Evolutionary conservation across 345 rosid genomes (phyloP).

Genomic region (Eucalyptus cladocalyx): DNA sequence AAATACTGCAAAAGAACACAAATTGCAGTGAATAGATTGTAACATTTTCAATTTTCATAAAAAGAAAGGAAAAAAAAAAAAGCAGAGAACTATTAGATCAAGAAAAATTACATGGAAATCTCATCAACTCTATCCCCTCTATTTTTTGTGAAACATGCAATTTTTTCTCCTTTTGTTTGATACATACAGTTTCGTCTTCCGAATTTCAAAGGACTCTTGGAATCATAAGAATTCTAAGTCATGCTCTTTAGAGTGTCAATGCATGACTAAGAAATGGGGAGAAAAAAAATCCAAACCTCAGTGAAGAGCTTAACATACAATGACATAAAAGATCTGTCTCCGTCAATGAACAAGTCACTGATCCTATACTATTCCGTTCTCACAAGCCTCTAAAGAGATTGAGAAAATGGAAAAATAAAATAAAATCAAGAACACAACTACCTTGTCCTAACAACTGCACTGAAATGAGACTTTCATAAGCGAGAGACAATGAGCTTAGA

Average conservation of each 20-base stretch:
- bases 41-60: background rate
- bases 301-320: too few relatives aligned
- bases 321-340: too few relatives aligned
- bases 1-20: background rate
- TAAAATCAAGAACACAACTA: background rate
- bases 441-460: background rate
- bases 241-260: background rate
- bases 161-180: background rate
- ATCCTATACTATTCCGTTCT: too few relatives aligned
- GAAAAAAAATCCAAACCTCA: background rate
- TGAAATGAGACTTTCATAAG: background rate
- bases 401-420: background rate
- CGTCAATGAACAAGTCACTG: too few relatives aligned
- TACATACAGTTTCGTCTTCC: background rate
- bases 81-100: background rate
- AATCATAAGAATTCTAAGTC: background rate
- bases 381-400: background rate
- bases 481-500: background rate
- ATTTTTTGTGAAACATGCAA: background rate
- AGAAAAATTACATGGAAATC: background rate
- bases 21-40: background rate
- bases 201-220: background rate
- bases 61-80: background rate
- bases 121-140: background rate
- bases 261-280: background rate